Evolutionary conservation across 2,329 filamentous ascomycete species (phyloP), one percentile per base, ranked within the genome.

Genomic region (Aspergillus flavus): DNA sequence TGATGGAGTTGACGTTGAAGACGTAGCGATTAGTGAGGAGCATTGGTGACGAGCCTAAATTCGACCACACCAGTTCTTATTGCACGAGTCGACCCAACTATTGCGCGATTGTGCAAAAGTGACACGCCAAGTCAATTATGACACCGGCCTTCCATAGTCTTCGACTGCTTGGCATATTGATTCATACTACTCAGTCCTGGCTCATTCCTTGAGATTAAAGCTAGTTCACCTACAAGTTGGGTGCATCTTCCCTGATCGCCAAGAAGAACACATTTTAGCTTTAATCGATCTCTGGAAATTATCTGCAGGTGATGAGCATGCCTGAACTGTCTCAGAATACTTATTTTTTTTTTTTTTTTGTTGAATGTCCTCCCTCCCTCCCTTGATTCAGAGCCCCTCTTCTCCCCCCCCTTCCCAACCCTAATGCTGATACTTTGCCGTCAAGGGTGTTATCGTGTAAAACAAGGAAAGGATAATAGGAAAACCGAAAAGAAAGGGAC

Each of bases 1-100:
- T 23, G 79, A 82, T 45, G 79, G 74, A 1, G 72, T 77, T 12
- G 75, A 81, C 69, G 78, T 81, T 16, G 73, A 82, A 54, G 72
- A 78, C 28, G 77, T 73, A 21, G 23, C 60, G 26, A 78, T 80
- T 62, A 68, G 72, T 30, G 72, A 76, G 58, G 64, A 72, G 65
- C 76, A 80, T 67, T 78, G 76, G 73, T 79, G 58, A 69, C 21
- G 10, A 6, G 16, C 23, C 34, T 45, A 11, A 6, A 21, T 10
- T 43, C 28, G 41, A 34, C 6, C 14, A 50, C 21, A 23, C 4
- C 12, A 14, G 5, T 6, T 36, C 14, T 36, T 36, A 36, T 36
- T 36, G 34, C 34, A 36, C 34, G 34, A 36, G 14, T 36, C 14
- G 14, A 36, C 14, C 16, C 6, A 36, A 36, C 34, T 16, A 14